Evolutionary conservation across 495 filamentous ascomycete species (phyloP).

Genomic region (Arthonia radiata): DNA sequence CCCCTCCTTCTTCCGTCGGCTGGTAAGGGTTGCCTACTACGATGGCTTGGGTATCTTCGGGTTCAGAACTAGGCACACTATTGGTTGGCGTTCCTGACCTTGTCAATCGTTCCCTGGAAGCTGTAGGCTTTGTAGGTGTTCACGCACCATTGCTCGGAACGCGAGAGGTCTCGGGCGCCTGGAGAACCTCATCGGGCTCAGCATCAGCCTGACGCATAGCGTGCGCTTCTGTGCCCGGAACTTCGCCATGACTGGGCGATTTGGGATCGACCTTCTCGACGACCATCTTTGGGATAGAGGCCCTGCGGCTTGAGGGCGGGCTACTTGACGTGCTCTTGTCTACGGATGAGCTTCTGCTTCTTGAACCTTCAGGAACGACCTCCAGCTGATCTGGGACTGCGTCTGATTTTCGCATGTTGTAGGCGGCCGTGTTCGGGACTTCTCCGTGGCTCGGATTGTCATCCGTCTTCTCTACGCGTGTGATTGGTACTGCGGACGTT

Average conservation of each 20-base stretch:
- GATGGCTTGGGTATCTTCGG: slow-evolving; percentile 16
- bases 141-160: slow-evolving; percentile 14
- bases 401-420: slow-evolving; percentile 1
- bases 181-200: slow-evolving; percentile 42
- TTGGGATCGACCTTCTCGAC: slow-evolving; percentile 55
- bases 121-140: slow-evolving; percentile 17
- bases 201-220: slow-evolving; percentile 57
- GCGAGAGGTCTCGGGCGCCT: slow-evolving; percentile 20
- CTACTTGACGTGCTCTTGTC: background rate
- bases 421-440: too few relatives aligned
- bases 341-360: background rate
- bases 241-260: slow-evolving; percentile 53
- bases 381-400: slow-evolving; percentile 1
- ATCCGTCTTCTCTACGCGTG: slow-evolving; percentile 36
- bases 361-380: background rate
- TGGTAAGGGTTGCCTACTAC: slow-evolving; percentile 16
- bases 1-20: slow-evolving; percentile 28
- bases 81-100: slow-evolving; percentile 29
- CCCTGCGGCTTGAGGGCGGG: slow-evolving; percentile 23
- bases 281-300: slow-evolving; percentile 53
- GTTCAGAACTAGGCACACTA: too few relatives aligned
- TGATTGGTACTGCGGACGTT: slow-evolving; percentile 32
- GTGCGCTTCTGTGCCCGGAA: slow-evolving; percentile 64
- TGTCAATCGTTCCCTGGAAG: slow-evolving; percentile 28
- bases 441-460: too few relatives aligned